A percentile compares a stretch with the other conserved stretches of the same genome.
Conservation (phyloP, 108 stramenopile genomes). For the Aureococcus anophagefferens region DNA sequence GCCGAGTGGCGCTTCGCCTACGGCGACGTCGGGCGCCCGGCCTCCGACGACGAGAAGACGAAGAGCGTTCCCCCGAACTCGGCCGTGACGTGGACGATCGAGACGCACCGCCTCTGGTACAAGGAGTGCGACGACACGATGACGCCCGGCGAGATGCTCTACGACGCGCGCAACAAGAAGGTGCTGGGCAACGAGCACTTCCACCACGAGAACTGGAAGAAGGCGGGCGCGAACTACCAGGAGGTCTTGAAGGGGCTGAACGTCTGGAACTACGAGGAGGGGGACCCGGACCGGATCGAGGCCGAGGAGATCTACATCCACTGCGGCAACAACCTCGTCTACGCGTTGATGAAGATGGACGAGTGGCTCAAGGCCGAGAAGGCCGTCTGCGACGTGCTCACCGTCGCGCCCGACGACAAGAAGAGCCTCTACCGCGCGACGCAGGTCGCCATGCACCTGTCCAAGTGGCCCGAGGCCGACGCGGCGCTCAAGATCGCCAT, state of each 20-base stretch:
- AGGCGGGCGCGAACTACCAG: not conserved
- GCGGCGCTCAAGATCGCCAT: not conserved
- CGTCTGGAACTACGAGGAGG: not conserved
- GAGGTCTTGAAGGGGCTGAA: not conserved
- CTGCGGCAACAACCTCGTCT: constrained; percentile 1
- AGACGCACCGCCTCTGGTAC: not conserved
- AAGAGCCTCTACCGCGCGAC: not conserved
- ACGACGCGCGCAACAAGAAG: not conserved
- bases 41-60: not conserved
- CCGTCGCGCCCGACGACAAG: not conserved
- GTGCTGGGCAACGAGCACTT: not conserved
- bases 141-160: not conserved
- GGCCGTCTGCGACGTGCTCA: not conserved
- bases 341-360: not conserved
- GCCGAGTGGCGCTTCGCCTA: not conserved
- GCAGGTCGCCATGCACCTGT: not conserved
- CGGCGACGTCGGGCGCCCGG: not conserved
- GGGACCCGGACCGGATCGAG: not conserved
- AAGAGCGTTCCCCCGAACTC: not conserved
- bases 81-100: not conserved
- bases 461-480: not conserved
- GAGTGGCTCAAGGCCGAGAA: not conserved
- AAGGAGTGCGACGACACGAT: not conserved
- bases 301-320: not conserved
- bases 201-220: not conserved